A percentile compares a stretch with the other conserved stretches of the same genome.
Evolutionary conservation across 768 basidiomycete genomes (phyloP).

Genomic region (Boletus pseudopeckii): DNA sequence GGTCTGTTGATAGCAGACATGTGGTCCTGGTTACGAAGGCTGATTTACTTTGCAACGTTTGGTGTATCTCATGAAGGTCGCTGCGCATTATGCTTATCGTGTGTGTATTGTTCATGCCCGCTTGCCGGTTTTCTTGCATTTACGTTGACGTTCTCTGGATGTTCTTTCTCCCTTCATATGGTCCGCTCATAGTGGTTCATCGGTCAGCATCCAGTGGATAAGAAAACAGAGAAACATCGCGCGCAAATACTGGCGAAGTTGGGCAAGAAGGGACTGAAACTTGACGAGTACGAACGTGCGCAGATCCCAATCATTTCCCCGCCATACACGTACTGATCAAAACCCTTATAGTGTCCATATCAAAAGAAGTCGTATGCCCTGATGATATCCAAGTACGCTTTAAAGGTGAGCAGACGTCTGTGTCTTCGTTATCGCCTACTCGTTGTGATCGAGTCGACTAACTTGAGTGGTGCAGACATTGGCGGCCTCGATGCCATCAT

Average conservation of each 20-base stretch:
- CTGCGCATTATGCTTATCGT: conserved; percentile 70
- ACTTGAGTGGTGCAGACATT: conserved; percentile 52
- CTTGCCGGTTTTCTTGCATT: not conserved
- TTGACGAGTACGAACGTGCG: conserved; percentile 91
- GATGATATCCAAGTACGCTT: conserved; percentile 82
- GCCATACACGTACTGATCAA: not conserved
- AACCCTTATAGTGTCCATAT: conserved; percentile 62
- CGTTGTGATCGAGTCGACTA: not conserved
- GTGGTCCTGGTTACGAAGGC: not conserved
- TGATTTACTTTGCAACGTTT: conserved; percentile 2
- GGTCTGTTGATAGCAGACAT: conserved; percentile 31
- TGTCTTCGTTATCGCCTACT: not conserved
- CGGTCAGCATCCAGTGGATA: conserved; percentile 49
- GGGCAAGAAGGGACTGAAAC: conserved; percentile 67
- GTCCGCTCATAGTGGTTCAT: conserved; percentile 55
- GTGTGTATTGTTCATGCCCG: conserved; percentile 37
- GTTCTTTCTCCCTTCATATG: not conserved
- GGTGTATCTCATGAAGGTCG: conserved; percentile 49
- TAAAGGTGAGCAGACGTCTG: conserved; percentile 45
- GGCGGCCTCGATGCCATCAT: conserved; percentile 93
- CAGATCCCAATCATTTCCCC: not conserved
- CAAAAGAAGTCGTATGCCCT: conserved; percentile 89
- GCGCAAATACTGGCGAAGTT: conserved; percentile 65
- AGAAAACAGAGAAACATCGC: conserved; percentile 66
- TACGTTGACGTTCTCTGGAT: not conserved